phyloP scores from a whole-genome alignment of 352 stramenopile genomes.

The Sclerospora graminicola region DNA sequence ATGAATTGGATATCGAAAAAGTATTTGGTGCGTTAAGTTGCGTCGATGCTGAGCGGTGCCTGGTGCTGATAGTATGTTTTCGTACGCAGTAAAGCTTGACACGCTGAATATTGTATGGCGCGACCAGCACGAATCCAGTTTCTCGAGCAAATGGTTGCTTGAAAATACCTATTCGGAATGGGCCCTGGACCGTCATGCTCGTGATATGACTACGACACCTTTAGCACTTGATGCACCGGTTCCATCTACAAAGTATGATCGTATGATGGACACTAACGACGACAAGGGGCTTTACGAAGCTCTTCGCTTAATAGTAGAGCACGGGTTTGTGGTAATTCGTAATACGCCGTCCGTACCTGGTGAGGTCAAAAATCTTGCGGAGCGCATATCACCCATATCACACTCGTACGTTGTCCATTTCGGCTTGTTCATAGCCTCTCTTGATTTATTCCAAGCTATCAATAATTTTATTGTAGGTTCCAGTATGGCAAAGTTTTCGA shows the following conservation, averaged over 20 bases:
- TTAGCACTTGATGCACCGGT: constrained; percentile 38
- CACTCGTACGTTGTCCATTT: constrained; percentile 42
- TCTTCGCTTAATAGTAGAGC: constrained; percentile 56
- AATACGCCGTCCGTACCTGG: constrained; percentile 48
- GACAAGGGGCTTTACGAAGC: constrained; percentile 60
- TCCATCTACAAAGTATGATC: constrained; percentile 41
- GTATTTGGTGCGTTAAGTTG: constrained; percentile 40
- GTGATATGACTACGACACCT: constrained; percentile 34
- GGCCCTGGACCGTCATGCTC: constrained; percentile 34
- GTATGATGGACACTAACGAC: constrained; percentile 53
- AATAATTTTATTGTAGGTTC: constrained; percentile 26
- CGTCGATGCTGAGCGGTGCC: neutral
- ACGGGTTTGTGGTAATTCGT: constrained; percentile 61
- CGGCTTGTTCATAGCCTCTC: neutral
- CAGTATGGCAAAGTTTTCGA: constrained; percentile 83
- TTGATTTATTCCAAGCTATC: neutral
- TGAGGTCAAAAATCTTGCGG: constrained; percentile 61
- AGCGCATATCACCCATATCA: constrained; percentile 70
- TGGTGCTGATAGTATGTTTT: neutral
- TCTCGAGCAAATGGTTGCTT: constrained; percentile 55
- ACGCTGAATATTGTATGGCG: constrained; percentile 64
- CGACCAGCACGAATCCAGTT: constrained; percentile 57
- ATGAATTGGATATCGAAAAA: constrained; percentile 54
- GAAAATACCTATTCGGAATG: constrained; percentile 69
- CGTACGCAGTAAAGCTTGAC: constrained; percentile 47